Conservation (phyloP, 176 grass and related monocot species). For the Chloris gayana region DNA sequence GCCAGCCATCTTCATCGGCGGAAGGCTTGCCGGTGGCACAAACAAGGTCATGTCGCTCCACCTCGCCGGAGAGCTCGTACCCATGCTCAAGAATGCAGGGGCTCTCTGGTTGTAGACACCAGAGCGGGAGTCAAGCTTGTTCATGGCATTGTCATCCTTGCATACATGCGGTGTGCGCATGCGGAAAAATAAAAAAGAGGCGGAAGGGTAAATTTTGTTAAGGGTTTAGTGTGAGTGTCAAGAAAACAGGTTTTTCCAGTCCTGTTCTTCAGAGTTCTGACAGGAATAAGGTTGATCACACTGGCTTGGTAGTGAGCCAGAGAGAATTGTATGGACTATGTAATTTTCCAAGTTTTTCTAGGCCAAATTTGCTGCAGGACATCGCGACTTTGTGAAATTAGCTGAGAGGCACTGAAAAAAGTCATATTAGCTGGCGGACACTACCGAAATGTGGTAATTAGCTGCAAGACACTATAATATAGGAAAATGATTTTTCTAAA, state of each 20-base stretch:
- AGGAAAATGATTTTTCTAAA: no score
- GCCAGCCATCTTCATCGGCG: constrained; percentile 54
- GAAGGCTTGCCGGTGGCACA: constrained; percentile 51
- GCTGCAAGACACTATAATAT: no score
- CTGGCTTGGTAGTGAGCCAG: no score
- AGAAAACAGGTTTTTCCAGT: constrained; percentile 31
- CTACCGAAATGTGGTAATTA: no score
- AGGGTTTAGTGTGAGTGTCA: neutral
- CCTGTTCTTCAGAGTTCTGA: constrained; percentile 19
- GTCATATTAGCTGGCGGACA: no score
- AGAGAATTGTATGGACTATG: no score
- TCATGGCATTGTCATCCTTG: neutral
- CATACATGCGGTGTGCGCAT: neutral
- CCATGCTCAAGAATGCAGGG: constrained; percentile 57
- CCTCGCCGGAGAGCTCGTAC: constrained; percentile 47
- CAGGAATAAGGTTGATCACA: neutral
- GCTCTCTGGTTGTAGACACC: constrained; percentile 58
- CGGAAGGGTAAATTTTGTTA: neutral
- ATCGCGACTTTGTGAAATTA: no score
- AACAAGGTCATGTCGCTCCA: constrained; percentile 61
- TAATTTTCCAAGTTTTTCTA: no score
- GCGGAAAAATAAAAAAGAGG: neutral
- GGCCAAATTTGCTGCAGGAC: no score
- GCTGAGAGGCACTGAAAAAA: no score
- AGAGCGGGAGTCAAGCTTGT: neutral